Evolutionary conservation across 1,284 basidiomycete species (phyloP).

Genomic region (Grifola frondosa): DNA sequence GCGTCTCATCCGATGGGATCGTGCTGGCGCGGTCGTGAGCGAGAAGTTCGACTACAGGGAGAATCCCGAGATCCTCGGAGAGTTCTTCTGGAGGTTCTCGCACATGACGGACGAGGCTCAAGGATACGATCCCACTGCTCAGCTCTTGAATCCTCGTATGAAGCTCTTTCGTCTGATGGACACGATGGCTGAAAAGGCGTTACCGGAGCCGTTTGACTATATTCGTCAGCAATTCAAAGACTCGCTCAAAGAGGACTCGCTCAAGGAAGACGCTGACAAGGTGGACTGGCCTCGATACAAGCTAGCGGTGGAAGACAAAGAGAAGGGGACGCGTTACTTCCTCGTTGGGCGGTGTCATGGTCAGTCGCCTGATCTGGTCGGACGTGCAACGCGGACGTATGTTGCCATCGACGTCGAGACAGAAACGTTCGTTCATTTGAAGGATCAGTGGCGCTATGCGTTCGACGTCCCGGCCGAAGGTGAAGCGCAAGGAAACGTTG

Average conservation of each 20-base stretch:
- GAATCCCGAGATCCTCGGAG: constrained; percentile 8
- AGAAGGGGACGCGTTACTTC: background rate
- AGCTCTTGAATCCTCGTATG: background rate
- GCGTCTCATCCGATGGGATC: constrained; percentile 18
- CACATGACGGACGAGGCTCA: constrained; percentile 1
- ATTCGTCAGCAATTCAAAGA: no score
- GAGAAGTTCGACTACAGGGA: constrained; percentile 9
- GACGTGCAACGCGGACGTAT: constrained; percentile 7
- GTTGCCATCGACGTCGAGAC: constrained; percentile 4
- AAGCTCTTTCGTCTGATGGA: no score
- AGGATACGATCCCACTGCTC: constrained; percentile 12
- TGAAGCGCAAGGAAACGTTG: background rate
- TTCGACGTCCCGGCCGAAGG: background rate
- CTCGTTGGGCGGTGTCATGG: constrained; percentile 5
- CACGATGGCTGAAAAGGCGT: no score
- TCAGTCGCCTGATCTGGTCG: background rate
- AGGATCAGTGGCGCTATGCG: constrained; percentile 14
- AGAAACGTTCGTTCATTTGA: constrained; percentile 5
- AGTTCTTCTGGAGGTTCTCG: constrained; percentile 14
- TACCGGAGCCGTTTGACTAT: no score
- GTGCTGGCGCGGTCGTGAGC: constrained; percentile 13
- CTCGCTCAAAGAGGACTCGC: no score
- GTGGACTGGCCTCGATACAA: no score
- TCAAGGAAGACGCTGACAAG: no score
- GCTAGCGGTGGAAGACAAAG: background rate